phyloP scores from a whole-genome alignment of 257 asterid species.

The Ilex aquifolium region DNA sequence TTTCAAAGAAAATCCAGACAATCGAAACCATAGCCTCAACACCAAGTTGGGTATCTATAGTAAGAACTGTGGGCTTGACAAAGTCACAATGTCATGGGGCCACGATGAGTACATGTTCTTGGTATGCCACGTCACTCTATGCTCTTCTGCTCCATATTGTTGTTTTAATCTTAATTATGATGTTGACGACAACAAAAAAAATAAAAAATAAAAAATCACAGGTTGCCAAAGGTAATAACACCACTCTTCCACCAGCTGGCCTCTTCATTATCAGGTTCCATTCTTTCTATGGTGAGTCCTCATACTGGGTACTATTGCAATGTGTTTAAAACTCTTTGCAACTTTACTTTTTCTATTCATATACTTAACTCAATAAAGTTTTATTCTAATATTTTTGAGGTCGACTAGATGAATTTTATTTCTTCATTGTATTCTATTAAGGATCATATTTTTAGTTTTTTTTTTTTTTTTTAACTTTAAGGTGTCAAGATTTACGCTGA shows the following conservation, averaged over 20 bases:
- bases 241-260: constrained; percentile 51
- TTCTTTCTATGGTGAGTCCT: constrained; percentile 44
- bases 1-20: constrained; percentile 34
- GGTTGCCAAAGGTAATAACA: constrained; percentile 50
- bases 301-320: not conserved
- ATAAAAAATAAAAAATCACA: not conserved
- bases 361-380: no score
- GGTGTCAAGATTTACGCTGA: no score
- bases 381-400: no score
- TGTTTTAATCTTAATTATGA: not conserved
- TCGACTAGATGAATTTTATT: no score
- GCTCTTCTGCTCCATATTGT: not conserved
- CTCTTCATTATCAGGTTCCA: constrained; percentile 54
- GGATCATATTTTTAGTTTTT: no score
- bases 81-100: constrained; percentile 48
- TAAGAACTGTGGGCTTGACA: constrained; percentile 42
- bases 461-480: no score
- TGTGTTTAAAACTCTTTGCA: no score
- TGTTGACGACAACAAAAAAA: not conserved
- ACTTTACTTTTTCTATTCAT: no score
- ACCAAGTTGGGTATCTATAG: constrained; percentile 39
- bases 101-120: constrained; percentile 54
- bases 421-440: no score
- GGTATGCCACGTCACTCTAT: constrained; percentile 16
- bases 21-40: constrained; percentile 22